Evolutionary conservation across 2,329 filamentous ascomycete species (phyloP), one percentile per base, ranked within the genome.

Genomic region (Clarireedia hainanense): DNA sequence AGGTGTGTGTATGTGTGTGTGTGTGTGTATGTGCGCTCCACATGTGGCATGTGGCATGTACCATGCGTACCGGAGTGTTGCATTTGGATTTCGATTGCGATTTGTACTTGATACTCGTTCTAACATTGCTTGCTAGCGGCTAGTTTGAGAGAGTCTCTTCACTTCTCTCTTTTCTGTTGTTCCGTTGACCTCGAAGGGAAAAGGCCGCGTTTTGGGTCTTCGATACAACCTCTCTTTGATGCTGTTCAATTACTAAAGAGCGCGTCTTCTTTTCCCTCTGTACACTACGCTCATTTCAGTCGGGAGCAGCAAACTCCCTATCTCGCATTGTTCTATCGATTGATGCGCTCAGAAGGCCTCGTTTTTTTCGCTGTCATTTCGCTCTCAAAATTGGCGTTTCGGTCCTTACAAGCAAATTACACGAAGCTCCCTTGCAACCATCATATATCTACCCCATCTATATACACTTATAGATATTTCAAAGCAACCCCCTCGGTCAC

Each of bases 1-100:
- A 34, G 30, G 30, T 30, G 6, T 30, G 10, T 34, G 30, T 34
- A 2, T 20, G 17, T 20, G 17, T 20, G 17, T 20, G 2, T 20
- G 17, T 12, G 27, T 30, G 2, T 9, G 10, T 34, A 9, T 12
- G 30, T 14, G 20, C 20, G 20, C 20, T 20, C 20, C 20, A 20
- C 20, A 20, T 20, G 20, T 20, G 20, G 20, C 20, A 34, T 34
- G 27, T 9, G 27, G 6, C 27, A 30, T 30, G 30, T 34, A 34
- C 30, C 50, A 58, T 62, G 63, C 61, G 60, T 52, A 56, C 55
- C 54, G 60, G 58, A 43, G 48, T 51, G 52, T 60, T 55, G 55
- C 55, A 58, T 56, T 58, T 55, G 53, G 57, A 59, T 56, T 58
- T 55, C 55, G 57, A 59, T 34, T 34, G 30, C 30, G 30, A 34